Percentiles rank a stretch among this genome's conserved stretches.
These are phyloP conservation scores for Dichotomopilus funicola DNA, from an alignment of 2,329 filamentous ascomycete genomes.

Conservation along the genomic window DNA sequence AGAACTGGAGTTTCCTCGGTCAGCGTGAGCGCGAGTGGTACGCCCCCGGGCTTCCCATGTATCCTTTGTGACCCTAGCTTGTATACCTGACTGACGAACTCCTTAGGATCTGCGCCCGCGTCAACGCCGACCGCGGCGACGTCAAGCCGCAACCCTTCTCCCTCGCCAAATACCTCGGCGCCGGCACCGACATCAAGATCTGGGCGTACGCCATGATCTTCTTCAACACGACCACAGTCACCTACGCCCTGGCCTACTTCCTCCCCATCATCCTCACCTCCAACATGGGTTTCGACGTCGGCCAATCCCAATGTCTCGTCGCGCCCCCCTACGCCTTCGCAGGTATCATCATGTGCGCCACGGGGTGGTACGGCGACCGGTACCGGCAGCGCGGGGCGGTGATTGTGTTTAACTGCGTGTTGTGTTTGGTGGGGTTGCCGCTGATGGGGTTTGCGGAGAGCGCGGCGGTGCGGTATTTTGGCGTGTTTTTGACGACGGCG, in stretches of 20 bases:
- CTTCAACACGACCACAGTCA: constrained; percentile 62
- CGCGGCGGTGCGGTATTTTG: constrained; percentile 59
- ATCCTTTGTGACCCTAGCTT: not conserved
- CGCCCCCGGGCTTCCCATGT: not conserved
- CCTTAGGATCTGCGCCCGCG: constrained; percentile 40
- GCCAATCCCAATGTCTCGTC: constrained; percentile 60
- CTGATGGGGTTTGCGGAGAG: constrained; percentile 62
- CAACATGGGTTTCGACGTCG: constrained; percentile 59
- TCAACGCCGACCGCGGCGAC: constrained; percentile 53
- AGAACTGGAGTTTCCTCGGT: constrained; percentile 47
- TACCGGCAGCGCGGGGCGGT: constrained; percentile 60
- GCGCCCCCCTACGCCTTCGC: constrained; percentile 64
- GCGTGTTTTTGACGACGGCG: constrained; percentile 68
- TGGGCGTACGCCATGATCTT: constrained; percentile 57
- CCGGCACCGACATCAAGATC: constrained; percentile 48
- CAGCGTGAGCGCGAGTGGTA: constrained; percentile 43
- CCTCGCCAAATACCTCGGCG: constrained; percentile 39
- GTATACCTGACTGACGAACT: not conserved
- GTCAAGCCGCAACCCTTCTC: constrained; percentile 48
- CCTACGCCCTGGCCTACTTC: constrained; percentile 73
- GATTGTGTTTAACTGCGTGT: constrained; percentile 57
- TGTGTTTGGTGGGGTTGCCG: constrained; percentile 62
- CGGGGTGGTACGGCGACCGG: constrained; percentile 60
- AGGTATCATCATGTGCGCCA: constrained; percentile 53
- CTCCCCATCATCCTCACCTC: constrained; percentile 64